Conservation (phyloP, 345 rosid genomes). For the Gossypium rotundifolium region DNA sequence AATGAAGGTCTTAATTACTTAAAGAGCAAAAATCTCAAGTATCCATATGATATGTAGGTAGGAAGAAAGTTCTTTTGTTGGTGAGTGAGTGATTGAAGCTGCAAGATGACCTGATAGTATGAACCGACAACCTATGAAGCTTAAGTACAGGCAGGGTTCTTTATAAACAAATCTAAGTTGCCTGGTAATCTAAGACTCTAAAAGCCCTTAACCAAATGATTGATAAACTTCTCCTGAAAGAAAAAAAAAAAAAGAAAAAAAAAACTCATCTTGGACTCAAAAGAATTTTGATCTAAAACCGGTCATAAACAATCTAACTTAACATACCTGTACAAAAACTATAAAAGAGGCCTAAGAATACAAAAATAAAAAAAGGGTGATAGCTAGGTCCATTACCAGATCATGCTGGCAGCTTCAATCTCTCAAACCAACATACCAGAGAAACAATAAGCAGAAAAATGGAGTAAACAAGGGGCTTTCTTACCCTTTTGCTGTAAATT, state of each 20-base stretch:
- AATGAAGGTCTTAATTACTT: not conserved
- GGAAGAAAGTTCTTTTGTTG: slow-evolving; percentile 23
- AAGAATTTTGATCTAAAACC: slow-evolving; percentile 10
- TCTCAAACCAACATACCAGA: slow-evolving; percentile 56
- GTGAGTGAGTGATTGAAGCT: slow-evolving; percentile 68
- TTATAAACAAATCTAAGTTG: not conserved
- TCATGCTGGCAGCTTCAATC: slow-evolving; percentile 99
- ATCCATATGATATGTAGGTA: not conserved
- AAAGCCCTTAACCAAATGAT: not conserved
- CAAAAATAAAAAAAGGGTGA: not conserved
- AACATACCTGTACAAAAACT: too few relatives aligned
- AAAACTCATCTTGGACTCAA: not conserved
- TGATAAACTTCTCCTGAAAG: not conserved
- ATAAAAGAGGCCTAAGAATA: too few relatives aligned
- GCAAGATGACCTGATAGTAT: slow-evolving; percentile 56
- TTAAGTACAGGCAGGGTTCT: not conserved
- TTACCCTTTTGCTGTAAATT: not conserved
- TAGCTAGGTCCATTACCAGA: slow-evolving; percentile 46
- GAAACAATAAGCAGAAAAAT: not conserved
- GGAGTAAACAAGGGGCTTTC: not conserved
- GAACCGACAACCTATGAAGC: slow-evolving; percentile 14
- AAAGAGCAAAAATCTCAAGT: not conserved
- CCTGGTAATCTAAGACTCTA: not conserved
- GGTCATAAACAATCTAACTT: not conserved
- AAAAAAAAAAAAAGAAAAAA: not conserved